Percentiles rank a stretch among this genome's conserved stretches.
These are phyloP conservation scores for Botrytis tulipae DNA, from an alignment of 2,329 filamentous ascomycete genomes.

Conservation along the genomic window DNA sequence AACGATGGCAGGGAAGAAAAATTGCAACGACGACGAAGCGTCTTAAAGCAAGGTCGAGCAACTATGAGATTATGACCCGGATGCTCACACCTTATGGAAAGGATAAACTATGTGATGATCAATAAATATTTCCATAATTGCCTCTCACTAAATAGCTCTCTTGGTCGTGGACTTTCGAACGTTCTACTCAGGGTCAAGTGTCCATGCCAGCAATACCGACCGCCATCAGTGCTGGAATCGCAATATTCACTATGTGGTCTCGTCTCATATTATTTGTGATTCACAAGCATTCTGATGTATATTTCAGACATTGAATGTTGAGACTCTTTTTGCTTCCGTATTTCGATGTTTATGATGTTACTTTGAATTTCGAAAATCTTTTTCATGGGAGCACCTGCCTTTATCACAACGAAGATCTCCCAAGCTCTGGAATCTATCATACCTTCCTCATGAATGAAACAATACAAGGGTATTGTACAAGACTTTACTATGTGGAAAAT, in stretches of 20 bases:
- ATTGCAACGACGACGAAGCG: background rate
- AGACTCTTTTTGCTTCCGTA: background rate
- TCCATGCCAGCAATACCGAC: background rate
- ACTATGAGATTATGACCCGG: conserved; percentile 7
- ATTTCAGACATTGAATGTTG: background rate
- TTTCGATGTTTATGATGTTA: background rate
- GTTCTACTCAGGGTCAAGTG: background rate
- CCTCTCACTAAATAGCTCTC: background rate
- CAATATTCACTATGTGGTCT: background rate
- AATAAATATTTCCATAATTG: background rate
- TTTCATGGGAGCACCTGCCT: conserved; percentile 3
- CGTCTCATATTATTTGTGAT: background rate
- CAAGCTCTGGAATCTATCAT: background rate
- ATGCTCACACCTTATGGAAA: background rate
- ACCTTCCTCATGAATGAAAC: background rate
- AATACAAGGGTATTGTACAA: background rate
- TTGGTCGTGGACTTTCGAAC: background rate
- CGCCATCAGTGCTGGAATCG: background rate
- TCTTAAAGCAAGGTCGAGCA: background rate
- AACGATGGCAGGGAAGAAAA: background rate
- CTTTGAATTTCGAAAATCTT: background rate
- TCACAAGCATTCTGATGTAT: background rate
- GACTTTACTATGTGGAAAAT: background rate
- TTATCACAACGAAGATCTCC: background rate
- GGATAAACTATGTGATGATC: background rate